Evolutionary conservation across 805 yeast genomes (phyloP).

Genomic region (Spathaspora boniae): DNA sequence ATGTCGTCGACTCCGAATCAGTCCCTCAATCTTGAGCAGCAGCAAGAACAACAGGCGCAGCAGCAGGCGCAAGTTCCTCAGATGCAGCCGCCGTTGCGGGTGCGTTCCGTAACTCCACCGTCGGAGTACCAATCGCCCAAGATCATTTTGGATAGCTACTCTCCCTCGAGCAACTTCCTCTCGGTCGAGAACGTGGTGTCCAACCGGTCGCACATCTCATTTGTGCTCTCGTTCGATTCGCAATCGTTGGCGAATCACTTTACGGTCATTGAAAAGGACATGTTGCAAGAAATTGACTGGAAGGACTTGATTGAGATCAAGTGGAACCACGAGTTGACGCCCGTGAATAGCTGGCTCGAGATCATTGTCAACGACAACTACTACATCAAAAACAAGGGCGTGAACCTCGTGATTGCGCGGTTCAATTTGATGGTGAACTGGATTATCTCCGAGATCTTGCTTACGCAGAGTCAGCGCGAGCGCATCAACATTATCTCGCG

Average conservation of each 20-base stretch:
- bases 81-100: no score
- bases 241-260: slow-evolving; percentile 70
- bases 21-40: no score
- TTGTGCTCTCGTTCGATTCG: slow-evolving; percentile 71
- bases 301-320: slow-evolving; percentile 74
- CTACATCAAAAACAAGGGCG: slow-evolving; percentile 56
- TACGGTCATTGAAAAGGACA: slow-evolving; percentile 83
- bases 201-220: slow-evolving; percentile 68
- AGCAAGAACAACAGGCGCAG: no score
- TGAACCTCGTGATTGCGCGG: slow-evolving; percentile 76
- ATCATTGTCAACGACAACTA: slow-evolving; percentile 55
- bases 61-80: no score
- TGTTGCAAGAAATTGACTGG: slow-evolving; percentile 87
- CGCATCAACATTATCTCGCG: slow-evolving; percentile 73
- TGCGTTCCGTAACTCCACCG: slow-evolving; percentile 5
- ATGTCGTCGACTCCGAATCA: slow-evolving; percentile 14
- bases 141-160: slow-evolving; percentile 34
- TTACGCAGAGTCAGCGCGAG: slow-evolving; percentile 59
- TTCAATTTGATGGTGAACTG: slow-evolving; percentile 88
- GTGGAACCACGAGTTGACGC: slow-evolving; percentile 65
- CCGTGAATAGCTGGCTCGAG: slow-evolving; percentile 81
- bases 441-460: slow-evolving; percentile 82
- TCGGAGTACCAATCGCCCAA: slow-evolving; percentile 22
- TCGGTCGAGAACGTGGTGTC: slow-evolving; percentile 41
- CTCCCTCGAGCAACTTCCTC: slow-evolving; percentile 24